phyloP scores from a whole-genome alignment of 371 early-diverging fungal species.

The Mortierella sp. region DNA sequence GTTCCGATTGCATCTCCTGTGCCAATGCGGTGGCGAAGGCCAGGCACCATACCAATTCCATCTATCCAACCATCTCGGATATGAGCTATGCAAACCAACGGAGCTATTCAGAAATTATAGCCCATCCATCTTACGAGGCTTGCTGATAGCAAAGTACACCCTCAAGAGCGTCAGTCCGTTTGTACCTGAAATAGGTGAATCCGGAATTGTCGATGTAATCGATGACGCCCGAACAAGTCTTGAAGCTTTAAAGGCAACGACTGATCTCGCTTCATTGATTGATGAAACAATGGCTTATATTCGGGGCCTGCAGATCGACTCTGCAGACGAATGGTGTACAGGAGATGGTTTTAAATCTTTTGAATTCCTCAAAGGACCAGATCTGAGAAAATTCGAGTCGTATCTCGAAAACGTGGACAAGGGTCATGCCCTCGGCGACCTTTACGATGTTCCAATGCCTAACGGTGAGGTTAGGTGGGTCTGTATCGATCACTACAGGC shows the following conservation, averaged over 20 bases:
- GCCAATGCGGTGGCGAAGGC: slow-evolving; percentile 23
- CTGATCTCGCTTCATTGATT: neutral
- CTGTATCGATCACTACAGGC: neutral
- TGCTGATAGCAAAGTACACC: slow-evolving; percentile 17
- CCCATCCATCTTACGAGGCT: neutral
- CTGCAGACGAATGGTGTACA: no score
- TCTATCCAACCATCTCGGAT: slow-evolving; percentile 15
- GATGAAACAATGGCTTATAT: no score
- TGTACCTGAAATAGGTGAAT: slow-evolving; percentile 1
- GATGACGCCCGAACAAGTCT: neutral
- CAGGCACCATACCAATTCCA: slow-evolving; percentile 11
- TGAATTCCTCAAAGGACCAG: slow-evolving; percentile 2
- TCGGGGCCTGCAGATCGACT: neutral
- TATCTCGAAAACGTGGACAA: neutral
- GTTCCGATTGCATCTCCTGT: slow-evolving; percentile 20
- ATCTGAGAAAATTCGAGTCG: neutral
- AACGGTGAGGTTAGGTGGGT: slow-evolving; percentile 16
- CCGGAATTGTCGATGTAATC: neutral
- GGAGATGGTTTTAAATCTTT: neutral
- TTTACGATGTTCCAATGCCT: neutral
- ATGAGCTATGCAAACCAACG: slow-evolving; percentile 4
- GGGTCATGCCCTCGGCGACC: neutral
- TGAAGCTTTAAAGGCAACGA: no score
- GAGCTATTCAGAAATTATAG: slow-evolving; percentile 22
- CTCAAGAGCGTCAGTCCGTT: neutral